These are phyloP conservation scores for Neopestalotiopsis sp. DNA, from an alignment of 2,329 filamentous ascomycete genomes.

Conservation along the genomic window DNA sequence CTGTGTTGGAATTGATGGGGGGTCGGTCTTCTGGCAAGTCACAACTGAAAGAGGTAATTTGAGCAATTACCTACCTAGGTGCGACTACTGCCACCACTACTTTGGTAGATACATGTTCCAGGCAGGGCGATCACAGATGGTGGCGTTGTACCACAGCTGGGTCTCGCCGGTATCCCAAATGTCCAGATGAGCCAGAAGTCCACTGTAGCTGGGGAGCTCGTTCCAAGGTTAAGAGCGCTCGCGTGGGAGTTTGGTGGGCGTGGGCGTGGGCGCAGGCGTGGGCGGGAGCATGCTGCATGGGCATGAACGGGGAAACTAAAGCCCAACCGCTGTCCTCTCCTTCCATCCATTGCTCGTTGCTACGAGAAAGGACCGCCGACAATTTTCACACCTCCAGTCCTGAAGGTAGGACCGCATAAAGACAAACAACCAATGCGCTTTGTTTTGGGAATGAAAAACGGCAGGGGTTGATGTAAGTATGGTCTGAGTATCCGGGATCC, in stretches of 20 bases:
- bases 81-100: background rate
- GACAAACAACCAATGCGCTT: conserved; percentile 6
- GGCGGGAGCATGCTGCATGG: background rate
- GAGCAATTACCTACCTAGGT: conserved; percentile 1
- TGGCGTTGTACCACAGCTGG: background rate
- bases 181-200: background rate
- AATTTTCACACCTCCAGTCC: background rate
- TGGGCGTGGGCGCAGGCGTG: background rate
- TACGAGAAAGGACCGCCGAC: conserved; percentile 10
- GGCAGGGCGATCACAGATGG: background rate
- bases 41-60: conserved; percentile 4
- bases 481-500: conserved; percentile 7
- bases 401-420: conserved; percentile 13
- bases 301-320: conserved; percentile 14
- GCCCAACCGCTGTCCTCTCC: conserved; percentile 2
- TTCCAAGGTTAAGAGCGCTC: background rate
- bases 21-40: background rate
- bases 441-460: conserved; percentile 1
- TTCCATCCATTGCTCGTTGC: background rate
- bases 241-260: background rate
- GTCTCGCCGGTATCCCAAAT: background rate
- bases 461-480: conserved; percentile 11
- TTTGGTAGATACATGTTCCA: background rate
- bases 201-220: background rate
- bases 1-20: background rate